These are phyloP conservation scores for Powellomyces hirtus DNA, from an alignment of 192 early-diverging fungal genomes.

Conservation along the genomic window DNA sequence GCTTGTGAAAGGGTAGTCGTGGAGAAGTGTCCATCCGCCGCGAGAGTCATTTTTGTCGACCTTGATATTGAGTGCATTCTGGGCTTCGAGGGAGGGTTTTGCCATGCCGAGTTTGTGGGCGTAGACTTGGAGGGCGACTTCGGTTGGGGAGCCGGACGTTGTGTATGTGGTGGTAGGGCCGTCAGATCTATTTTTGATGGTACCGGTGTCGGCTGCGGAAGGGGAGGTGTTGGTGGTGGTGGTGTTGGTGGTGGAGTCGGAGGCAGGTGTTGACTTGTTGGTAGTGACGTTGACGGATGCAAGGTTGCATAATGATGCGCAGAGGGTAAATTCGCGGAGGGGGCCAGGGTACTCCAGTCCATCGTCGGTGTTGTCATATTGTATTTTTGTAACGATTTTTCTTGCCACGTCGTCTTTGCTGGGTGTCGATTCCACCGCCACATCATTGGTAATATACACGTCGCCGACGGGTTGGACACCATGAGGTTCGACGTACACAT, in stretches of 20 bases:
- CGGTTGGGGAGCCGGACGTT: conserved; percentile 32
- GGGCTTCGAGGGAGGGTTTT: conserved; percentile 1
- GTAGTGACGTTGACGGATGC: too few species aligned
- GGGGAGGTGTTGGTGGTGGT: too few species aligned
- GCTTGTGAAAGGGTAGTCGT: conserved; percentile 32
- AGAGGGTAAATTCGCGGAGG: too few species aligned
- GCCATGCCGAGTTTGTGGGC: conserved; percentile 13
- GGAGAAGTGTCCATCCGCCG: conserved; percentile 15
- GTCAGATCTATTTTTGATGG: background rate
- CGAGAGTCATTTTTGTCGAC: too few species aligned
- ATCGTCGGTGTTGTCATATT: too few species aligned
- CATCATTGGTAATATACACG: background rate
- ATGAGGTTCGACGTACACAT: background rate
- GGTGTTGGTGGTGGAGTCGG: too few species aligned
- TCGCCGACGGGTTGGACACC: background rate
- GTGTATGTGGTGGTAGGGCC: background rate
- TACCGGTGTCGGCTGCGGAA: background rate
- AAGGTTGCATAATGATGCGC: too few species aligned
- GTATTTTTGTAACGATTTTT: too few species aligned
- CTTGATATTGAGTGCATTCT: too few species aligned
- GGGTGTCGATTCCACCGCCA: background rate
- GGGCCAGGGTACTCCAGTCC: too few species aligned
- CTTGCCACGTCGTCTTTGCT: too few species aligned
- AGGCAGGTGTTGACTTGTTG: too few species aligned
- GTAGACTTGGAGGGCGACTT: conserved; percentile 35